Percentiles rank a stretch among this genome's conserved stretches.
These are phyloP conservation scores for Hymenoscyphus repandus DNA, from an alignment of 2,329 filamentous ascomycete genomes.

Conservation along the genomic window DNA sequence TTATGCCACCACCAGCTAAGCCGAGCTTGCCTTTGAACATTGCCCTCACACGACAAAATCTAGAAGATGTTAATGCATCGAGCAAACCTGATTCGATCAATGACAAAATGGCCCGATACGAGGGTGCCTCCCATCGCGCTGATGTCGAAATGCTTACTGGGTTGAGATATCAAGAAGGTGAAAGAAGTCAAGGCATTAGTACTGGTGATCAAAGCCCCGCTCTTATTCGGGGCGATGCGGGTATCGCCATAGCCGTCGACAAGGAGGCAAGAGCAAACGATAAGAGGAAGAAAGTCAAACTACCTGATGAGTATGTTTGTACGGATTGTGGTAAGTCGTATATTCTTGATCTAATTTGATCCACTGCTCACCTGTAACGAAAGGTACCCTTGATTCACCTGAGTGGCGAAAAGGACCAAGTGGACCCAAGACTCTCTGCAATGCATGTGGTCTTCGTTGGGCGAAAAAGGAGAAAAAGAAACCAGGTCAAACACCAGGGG, in stretches of 20 bases:
- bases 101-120: constrained; percentile 81
- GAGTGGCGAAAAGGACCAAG: constrained; percentile 94
- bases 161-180: constrained; percentile 79
- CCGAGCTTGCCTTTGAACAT: constrained; percentile 52
- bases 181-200: constrained; percentile 81
- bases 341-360: not conserved
- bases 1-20: constrained; percentile 64
- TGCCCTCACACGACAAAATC: constrained; percentile 71
- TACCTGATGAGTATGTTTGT: constrained; percentile 84
- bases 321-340: constrained; percentile 72
- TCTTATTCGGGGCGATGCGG: constrained; percentile 78
- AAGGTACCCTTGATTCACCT: constrained; percentile 79
- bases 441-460: constrained; percentile 79
- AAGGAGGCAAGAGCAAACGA: constrained; percentile 66
- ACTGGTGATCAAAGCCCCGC: constrained; percentile 78
- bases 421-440: constrained; percentile 91
- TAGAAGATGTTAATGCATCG: constrained; percentile 65
- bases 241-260: constrained; percentile 77
- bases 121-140: constrained; percentile 71
- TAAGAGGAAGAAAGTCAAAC: constrained; percentile 83
- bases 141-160: constrained; percentile 93
- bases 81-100: constrained; percentile 69
- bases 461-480: constrained; percentile 78
- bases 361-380: constrained; percentile 1
- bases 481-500: constrained; percentile 1